Conservation (phyloP, 2,329 filamentous ascomycete species). For the Fonsecaea monophora region DNA sequence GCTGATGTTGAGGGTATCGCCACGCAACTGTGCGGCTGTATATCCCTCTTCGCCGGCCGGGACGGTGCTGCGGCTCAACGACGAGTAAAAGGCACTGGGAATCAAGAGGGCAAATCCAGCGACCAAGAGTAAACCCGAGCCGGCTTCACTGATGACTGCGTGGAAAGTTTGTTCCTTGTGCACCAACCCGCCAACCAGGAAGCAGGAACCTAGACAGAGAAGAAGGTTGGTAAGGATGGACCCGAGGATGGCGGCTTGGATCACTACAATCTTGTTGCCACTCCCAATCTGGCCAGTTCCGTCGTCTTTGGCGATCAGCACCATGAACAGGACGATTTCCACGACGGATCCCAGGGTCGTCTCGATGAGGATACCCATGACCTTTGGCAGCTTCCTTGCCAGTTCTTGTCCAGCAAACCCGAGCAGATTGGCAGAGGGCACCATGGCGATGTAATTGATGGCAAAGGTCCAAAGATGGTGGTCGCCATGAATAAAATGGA, state of each 20-base stretch:
- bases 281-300: slow-evolving; percentile 35
- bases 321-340: slow-evolving; percentile 83
- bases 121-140: slow-evolving; percentile 76
- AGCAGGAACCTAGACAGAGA: slow-evolving; percentile 79
- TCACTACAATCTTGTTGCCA: slow-evolving; percentile 66
- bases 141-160: slow-evolving; percentile 77
- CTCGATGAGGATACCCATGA: slow-evolving; percentile 60
- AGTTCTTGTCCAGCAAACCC: slow-evolving; percentile 77
- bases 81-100: slow-evolving; percentile 56
- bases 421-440: slow-evolving; percentile 76
- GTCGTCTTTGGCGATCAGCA: slow-evolving; percentile 65
- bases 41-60: slow-evolving; percentile 41
- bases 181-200: slow-evolving; percentile 75
- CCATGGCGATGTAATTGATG: slow-evolving; percentile 77
- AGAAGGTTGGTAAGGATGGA: slow-evolving; percentile 83
- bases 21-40: slow-evolving; percentile 52
- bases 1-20: slow-evolving; percentile 69
- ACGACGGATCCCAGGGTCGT: slow-evolving; percentile 73
- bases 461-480: slow-evolving; percentile 70
- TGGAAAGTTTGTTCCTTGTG: slow-evolving; percentile 75
- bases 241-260: slow-evolving; percentile 82
- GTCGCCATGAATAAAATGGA: slow-evolving; percentile 63
- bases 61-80: slow-evolving; percentile 60
- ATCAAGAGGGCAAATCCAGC: slow-evolving; percentile 65
- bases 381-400: slow-evolving; percentile 76